Evolutionary conservation across 2,329 filamentous ascomycete genomes (phyloP).

Genomic region (Rhexocercosporidium sp.): DNA sequence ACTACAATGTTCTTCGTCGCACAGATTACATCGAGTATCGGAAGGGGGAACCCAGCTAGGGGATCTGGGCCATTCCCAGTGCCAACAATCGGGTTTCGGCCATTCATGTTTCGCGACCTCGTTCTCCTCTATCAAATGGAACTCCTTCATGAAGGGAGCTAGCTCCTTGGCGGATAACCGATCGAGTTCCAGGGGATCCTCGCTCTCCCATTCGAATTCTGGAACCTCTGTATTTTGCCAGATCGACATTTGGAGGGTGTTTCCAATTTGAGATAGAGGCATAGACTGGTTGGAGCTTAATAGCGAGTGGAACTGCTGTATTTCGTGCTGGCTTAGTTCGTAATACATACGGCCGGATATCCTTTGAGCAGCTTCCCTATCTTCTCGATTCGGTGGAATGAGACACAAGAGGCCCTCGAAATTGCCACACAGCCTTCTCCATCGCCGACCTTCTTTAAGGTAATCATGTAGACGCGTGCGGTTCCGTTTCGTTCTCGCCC

Average conservation of each 20-base stretch:
- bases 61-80: constrained; percentile 12
- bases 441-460: constrained; percentile 21
- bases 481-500: constrained; percentile 7
- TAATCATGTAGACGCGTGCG: constrained; percentile 12
- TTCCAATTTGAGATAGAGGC: constrained; percentile 14
- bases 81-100: constrained; percentile 12
- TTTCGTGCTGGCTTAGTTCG: constrained; percentile 8
- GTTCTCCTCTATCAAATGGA: constrained; percentile 11
- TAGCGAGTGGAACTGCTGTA: constrained; percentile 15
- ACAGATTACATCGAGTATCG: constrained; percentile 8
- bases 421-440: constrained; percentile 17
- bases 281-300: constrained; percentile 11
- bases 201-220: constrained; percentile 16
- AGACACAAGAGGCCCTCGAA: constrained; percentile 19
- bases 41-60: constrained; percentile 11
- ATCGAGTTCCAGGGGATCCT: constrained; percentile 14
- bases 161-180: constrained; percentile 9
- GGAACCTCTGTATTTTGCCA: constrained; percentile 14
- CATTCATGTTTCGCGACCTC: background rate
- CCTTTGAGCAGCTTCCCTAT: constrained; percentile 10
- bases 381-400: constrained; percentile 14
- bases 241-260: constrained; percentile 16
- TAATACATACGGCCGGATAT: constrained; percentile 16
- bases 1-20: constrained; percentile 10
- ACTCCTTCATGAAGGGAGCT: constrained; percentile 17